Conservation (phyloP, 805 yeast species). For the Suhomyces canberraensis region DNA sequence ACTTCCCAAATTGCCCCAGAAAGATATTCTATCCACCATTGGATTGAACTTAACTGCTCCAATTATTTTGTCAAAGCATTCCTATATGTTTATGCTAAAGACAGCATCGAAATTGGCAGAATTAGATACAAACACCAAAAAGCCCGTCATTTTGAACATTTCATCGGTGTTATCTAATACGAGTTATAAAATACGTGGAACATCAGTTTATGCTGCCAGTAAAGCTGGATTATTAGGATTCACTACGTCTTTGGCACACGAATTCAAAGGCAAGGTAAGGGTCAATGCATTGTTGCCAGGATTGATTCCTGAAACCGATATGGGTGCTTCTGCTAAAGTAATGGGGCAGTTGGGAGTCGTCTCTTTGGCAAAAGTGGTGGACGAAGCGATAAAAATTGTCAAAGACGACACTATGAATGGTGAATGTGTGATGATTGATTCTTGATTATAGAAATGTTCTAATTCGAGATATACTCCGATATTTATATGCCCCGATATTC, state of each 20-base stretch:
- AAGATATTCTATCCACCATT: constrained; percentile 45
- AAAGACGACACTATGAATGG: constrained; percentile 28
- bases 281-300: constrained; percentile 73
- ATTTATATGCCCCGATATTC: too few species aligned
- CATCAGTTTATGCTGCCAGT: constrained; percentile 63
- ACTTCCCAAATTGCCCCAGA: constrained; percentile 39
- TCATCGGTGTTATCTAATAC: constrained; percentile 60
- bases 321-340: constrained; percentile 43
- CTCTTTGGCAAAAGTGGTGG: constrained; percentile 25
- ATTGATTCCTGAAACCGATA: constrained; percentile 60
- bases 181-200: constrained; percentile 44
- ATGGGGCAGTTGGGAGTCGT: constrained; percentile 15
- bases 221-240: constrained; percentile 71
- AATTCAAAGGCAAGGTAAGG: constrained; percentile 53
- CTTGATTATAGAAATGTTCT: too few species aligned
- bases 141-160: constrained; percentile 52
- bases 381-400: constrained; percentile 20
- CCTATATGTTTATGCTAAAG: constrained; percentile 50
- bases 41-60: constrained; percentile 60
- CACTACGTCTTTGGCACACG: constrained; percentile 56
- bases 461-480: too few species aligned
- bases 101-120: constrained; percentile 7
- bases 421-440: constrained; percentile 22
- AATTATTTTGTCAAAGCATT: constrained; percentile 52
- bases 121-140: constrained; percentile 2